These are phyloP conservation scores for Botrytis paeoniae DNA, from an alignment of 2,329 filamentous ascomycete species.

Conservation along the genomic window DNA sequence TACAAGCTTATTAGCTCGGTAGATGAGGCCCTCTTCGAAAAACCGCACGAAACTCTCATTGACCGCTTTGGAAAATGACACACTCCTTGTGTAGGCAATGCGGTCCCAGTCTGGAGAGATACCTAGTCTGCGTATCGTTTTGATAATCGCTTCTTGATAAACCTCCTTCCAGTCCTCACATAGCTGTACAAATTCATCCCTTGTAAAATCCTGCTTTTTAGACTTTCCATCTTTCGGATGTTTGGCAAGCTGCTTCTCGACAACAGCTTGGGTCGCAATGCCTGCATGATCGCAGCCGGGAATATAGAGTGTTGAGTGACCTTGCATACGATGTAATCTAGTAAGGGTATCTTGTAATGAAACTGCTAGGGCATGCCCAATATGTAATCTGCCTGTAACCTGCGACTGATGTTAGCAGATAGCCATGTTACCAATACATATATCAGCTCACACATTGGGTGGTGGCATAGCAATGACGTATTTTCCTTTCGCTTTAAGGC, in stretches of 20 bases:
- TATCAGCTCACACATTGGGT: background rate
- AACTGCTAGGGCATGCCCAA: background rate
- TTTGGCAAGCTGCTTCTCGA: conserved; percentile 1
- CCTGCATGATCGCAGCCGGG: background rate
- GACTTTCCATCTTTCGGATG: background rate
- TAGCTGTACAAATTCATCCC: background rate
- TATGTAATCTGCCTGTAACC: background rate
- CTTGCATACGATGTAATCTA: background rate
- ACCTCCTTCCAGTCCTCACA: background rate
- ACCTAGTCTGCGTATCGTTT: background rate
- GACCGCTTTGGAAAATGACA: background rate
- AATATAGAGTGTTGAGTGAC: background rate
- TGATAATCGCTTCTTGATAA: background rate
- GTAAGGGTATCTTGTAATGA: background rate
- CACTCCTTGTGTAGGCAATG: background rate
- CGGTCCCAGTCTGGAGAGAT: background rate
- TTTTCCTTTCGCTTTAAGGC: background rate
- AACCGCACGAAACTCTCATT: background rate
- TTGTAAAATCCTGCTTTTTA: background rate
- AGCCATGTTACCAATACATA: background rate
- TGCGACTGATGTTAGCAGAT: background rate
- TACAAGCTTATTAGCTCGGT: background rate
- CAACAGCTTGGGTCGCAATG: background rate
- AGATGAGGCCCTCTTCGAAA: background rate
- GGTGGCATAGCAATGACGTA: background rate